phyloP scores from a whole-genome alignment of 1,284 basidiomycete genomes.

The Cystobasidium slooffiae region DNA sequence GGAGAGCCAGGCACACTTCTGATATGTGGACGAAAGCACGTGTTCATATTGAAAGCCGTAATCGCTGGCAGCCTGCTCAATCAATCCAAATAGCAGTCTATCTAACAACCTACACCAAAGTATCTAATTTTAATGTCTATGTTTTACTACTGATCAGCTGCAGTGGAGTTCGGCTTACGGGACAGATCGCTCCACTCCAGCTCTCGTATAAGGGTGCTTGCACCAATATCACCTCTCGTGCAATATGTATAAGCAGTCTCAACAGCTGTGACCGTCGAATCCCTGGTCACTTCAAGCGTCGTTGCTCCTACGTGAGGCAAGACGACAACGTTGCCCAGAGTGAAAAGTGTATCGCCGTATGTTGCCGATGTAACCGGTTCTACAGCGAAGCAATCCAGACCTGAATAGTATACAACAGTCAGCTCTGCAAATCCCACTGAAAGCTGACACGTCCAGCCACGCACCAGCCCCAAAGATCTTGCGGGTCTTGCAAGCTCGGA shows the following conservation, averaged over 20 bases:
- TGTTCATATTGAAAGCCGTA: too few species aligned
- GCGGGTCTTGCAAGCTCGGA: constrained; percentile 24
- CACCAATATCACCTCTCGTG: background rate
- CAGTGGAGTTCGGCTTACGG: constrained; percentile 4
- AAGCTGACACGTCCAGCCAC: background rate
- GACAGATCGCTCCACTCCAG: constrained; percentile 21
- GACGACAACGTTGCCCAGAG: constrained; percentile 35
- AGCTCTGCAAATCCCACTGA: background rate
- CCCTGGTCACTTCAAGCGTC: constrained; percentile 34
- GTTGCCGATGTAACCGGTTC: constrained; percentile 32
- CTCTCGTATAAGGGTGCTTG: constrained; percentile 31
- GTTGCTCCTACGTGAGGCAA: constrained; percentile 40
- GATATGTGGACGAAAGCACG: too few species aligned
- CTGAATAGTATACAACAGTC: background rate
- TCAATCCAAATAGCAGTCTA: too few species aligned
- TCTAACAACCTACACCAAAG: too few species aligned
- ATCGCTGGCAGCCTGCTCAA: too few species aligned
- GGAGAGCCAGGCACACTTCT: too few species aligned
- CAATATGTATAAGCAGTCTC: constrained; percentile 38
- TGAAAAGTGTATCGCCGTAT: constrained; percentile 40
- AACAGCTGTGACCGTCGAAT: constrained; percentile 39
- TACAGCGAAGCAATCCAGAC: constrained; percentile 32
- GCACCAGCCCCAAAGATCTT: constrained; percentile 42
- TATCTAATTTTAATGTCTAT: background rate
- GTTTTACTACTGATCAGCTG: background rate